Evolutionary conservation across 2,329 filamentous ascomycete genomes (phyloP), one percentile per base, ranked within the genome.

Genomic region (Calycina herbarum): DNA sequence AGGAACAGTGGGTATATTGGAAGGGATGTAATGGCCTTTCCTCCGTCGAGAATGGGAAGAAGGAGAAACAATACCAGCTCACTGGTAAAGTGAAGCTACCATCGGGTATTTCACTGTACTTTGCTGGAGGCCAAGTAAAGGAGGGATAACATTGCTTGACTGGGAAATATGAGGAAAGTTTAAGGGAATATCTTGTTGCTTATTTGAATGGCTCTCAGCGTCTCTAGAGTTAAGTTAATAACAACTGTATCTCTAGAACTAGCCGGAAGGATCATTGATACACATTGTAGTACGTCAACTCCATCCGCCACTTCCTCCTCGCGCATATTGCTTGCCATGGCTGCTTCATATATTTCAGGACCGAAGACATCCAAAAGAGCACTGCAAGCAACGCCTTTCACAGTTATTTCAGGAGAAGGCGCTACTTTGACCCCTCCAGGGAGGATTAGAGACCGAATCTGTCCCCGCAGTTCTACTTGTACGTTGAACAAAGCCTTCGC

Each of bases 311-410:
- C 56, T 61, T 64, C 63, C 42, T 61, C 24, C 24, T 60, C 57
- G 42, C 58, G 63, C 4, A 64, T 8, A 31, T 40, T 56, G 33
- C 58, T 61, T 61, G 29, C n/a, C 40, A 15, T 24, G 2, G 57
- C 45, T 40, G 58, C 63, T 54, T 1, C 31, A 64, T 64, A 61
- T 56, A 61, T 35, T 45, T 64, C 27, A 45, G 27, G 31, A 62
- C 63, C 63, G 65, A 65, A 67, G 27, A 67, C 57, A 35, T 58
- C 17, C 15, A 59, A 54, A 42, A 65, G 58, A 62, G 31, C 48
- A 20, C 59, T 33, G 27, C 51, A 48, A 6, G 24, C 2, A 65
- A 65, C 63, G 31, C 59, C 65, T 62, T 65, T 64, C 48, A 67
- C 5, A 40, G 48, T 64, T 56, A 67, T 8, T 35, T 65, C 63